Base-by-base conservation (phyloP, 2,329 filamentous ascomycete species). In the Phoma sp. region DNA sequence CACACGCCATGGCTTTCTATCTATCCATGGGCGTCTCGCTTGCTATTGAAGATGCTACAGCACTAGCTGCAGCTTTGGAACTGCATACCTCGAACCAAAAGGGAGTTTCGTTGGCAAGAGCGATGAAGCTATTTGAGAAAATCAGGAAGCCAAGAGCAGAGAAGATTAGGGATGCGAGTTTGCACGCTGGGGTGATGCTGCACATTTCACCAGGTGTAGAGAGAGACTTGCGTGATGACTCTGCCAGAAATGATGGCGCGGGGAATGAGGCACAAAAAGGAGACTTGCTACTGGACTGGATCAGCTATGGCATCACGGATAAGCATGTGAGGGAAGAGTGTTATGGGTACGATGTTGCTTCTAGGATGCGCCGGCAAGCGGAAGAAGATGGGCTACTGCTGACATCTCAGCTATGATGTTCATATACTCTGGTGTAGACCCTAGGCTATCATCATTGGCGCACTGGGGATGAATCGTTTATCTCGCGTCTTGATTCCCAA, bases 11-110 rank as follows among this genome's bases (percentile, higher is more conserved):
- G 61, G 53, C 59, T 6, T 60, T 60, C 36, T 61, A 60, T 20
- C 53, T 61, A n/a, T 53, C 50, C 14, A 59, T 59, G 56, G 61
- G 61, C 7, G 61, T 60, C n/a, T 53, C 54, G 9, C 37, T 62
- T 29, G 61, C 61, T n/a, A 59, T 62, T 12, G 57, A 62, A 25
- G 61, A 64, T 50, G 61, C 61, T n/a, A 48, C 51, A 11, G 55
- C 47, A 6, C 42, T 62, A 5, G 40, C 30, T 23, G 26, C 42
- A 15, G 33, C 43, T 4, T 25, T 60, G 18, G 45, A 54, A 10
- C 29, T 50, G 11, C 39, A 40, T 14, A 30, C 7, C 0, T 25
- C 18, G 3, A 18, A 15, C 9, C 50, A 20, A 11, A 5, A 10
- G 5, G 7, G 2, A 7, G 14, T 30, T 11, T 32, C 38, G 2